phyloP scores from a whole-genome alignment of 306 rosid genomes.

The Gynostemma pentaphyllum region DNA sequence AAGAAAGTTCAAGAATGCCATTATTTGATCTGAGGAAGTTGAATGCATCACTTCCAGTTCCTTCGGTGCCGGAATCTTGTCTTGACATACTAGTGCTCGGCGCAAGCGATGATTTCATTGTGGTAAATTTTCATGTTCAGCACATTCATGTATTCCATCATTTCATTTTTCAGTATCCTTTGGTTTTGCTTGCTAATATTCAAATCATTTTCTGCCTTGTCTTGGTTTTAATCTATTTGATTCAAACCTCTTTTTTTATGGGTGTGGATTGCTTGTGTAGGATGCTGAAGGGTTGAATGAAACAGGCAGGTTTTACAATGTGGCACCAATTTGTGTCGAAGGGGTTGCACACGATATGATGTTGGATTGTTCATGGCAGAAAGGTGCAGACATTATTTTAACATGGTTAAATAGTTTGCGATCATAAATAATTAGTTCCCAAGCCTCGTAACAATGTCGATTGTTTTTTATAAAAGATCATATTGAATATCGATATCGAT shows the following conservation, averaged over 20 bases:
- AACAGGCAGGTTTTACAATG: conserved; percentile 60
- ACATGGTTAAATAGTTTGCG: conserved; percentile 46
- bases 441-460: neutral
- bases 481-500: too few species aligned
- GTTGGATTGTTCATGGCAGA: conserved; percentile 72
- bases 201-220: neutral
- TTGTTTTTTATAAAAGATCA: too few species aligned
- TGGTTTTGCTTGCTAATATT: neutral
- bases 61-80: conserved; percentile 40
- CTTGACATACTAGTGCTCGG: conserved; percentile 64
- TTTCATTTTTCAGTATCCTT: neutral
- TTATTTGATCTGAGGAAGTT: conserved; percentile 77
- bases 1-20: conserved; percentile 88
- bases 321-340: conserved; percentile 41
- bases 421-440: neutral
- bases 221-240: neutral
- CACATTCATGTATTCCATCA: neutral
- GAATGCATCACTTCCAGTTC: conserved; percentile 83
- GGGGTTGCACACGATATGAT: conserved; percentile 81
- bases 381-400: conserved; percentile 51
- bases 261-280: conserved; percentile 14
- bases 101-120: conserved; percentile 73
- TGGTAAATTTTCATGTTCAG: conserved; percentile 32
- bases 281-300: conserved; percentile 59
- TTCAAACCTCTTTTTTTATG: neutral